Percentiles rank a stretch among this genome's conserved stretches.
Evolutionary conservation across 768 basidiomycete species (phyloP).

Genomic region (Russula sp.): DNA sequence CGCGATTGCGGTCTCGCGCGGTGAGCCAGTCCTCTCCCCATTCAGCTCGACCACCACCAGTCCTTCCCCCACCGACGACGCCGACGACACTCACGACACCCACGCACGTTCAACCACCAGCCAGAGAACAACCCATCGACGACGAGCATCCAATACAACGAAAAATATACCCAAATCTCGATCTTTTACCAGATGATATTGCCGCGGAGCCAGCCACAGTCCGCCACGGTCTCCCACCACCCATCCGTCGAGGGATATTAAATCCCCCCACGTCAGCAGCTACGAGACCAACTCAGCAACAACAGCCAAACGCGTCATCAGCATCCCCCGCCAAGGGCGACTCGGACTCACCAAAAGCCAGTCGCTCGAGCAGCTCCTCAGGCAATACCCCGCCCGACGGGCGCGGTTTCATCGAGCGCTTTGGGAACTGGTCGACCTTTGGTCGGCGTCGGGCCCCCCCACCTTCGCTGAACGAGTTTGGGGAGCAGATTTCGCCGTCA

Average conservation of each 20-base stretch:
- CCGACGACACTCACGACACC: conserved; percentile 13
- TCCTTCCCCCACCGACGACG: conserved; percentile 6
- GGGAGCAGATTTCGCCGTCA: conserved; percentile 12
- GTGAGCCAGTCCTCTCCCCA: conserved; percentile 23
- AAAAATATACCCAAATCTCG: conserved; percentile 36
- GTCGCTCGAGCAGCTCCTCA: conserved; percentile 6
- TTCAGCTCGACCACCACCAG: conserved; percentile 15
- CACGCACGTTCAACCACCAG: neutral
- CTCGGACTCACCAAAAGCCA: conserved; percentile 6
- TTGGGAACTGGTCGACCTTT: conserved; percentile 34
- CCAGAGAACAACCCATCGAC: neutral
- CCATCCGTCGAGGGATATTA: conserved; percentile 6
- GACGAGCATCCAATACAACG: conserved; percentile 10
- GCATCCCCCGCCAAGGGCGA: neutral
- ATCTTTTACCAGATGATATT: conserved; percentile 29
- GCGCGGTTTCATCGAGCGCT: conserved; percentile 12
- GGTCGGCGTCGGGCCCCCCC: conserved; percentile 25
- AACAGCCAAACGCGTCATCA: neutral
- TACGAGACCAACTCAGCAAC: neutral
- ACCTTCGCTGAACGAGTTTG: conserved; percentile 18
- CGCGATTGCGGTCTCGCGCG: conserved; percentile 29
- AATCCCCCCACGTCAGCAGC: neutral
- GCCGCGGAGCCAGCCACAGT: neutral
- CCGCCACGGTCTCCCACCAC: conserved; percentile 12
- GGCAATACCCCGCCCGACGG: neutral